Base-by-base conservation (phyloP, 2,329 filamentous ascomycete genomes). In the Neonectria hederae region DNA sequence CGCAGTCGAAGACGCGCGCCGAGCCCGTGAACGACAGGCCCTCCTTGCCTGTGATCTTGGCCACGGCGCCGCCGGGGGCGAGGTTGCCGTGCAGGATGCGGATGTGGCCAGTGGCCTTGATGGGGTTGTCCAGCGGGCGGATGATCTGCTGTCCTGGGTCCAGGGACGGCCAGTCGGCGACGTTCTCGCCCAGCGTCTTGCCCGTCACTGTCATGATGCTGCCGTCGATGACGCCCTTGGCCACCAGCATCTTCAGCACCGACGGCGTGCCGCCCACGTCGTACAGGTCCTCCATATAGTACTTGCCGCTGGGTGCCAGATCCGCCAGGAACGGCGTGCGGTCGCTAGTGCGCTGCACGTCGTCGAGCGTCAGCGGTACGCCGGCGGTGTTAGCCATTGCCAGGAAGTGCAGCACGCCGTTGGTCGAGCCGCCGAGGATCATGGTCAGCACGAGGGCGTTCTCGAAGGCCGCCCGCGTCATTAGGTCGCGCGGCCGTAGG, bases 1-100 rank as follows among this genome's bases (percentile, higher is more conserved):
- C 95, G 75, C 96, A 95, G 79, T 97, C 84, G 78, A 96, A 98
- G 49, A 97, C 92, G 21, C 89, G 86, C 0, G 93, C 95, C 68
- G 88, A 89, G 53, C 95, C 95, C 0, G 85, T 90, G 79, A 98
- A 98, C 13, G 81, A 83, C 7, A 94, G 85, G 2, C 95, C 95
- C 78, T 98, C 95, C 78, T 97, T 97, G 38, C 95, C 95, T 0
- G 95, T 97, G 78, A 98, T 97, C 80, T 98, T 98, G 65, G 94
- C 94, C 1, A 98, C 94, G 1, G 94, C 92, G 35, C 95, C 95
- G 11, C 89, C 91, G 1, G 95, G 95, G 3, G 94, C 93, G 32
- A 97, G 86, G 77, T 97, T 97, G 21, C 95, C 95, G 64, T 88
- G 87, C 4, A 98, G 86, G 65, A 98, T 92, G 78, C 95, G 93